Conservation (phyloP, 352 stramenopile species). For the Elongisporangium undulatum region DNA sequence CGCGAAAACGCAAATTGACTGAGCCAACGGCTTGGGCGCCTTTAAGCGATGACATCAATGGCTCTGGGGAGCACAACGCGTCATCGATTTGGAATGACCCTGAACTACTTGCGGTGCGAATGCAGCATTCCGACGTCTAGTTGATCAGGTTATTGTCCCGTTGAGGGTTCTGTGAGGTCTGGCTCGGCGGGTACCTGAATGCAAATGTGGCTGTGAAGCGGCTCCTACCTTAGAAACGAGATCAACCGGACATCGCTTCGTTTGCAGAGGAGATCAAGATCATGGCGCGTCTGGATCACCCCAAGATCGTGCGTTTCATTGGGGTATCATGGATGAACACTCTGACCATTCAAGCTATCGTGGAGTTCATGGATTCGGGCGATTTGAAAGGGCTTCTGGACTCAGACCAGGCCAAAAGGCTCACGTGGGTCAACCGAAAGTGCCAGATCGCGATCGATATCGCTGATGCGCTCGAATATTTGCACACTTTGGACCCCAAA, state of each 20-base stretch:
- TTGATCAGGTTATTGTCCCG: slow-evolving; percentile 54
- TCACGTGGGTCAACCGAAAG: slow-evolving; percentile 63
- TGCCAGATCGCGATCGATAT: slow-evolving; percentile 69
- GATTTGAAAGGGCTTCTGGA: slow-evolving; percentile 50
- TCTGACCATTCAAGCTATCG: slow-evolving; percentile 54
- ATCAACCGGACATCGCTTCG: slow-evolving; percentile 41
- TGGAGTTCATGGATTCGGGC: slow-evolving; percentile 68
- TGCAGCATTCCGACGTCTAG: slow-evolving; percentile 50
- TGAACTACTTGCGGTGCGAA: slow-evolving; percentile 50
- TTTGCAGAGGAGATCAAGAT: slow-evolving; percentile 59
- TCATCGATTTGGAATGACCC: slow-evolving; percentile 18
- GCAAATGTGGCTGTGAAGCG: slow-evolving; percentile 68
- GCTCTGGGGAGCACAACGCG: not conserved
- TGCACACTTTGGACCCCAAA: slow-evolving; percentile 66
- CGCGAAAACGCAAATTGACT: no score
- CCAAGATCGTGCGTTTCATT: slow-evolving; percentile 64
- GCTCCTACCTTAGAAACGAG: slow-evolving; percentile 49
- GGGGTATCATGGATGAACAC: slow-evolving; percentile 66
- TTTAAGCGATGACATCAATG: not conserved
- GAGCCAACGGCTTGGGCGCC: no score
- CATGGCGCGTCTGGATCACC: slow-evolving; percentile 54
- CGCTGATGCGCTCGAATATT: slow-evolving; percentile 58
- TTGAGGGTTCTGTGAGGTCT: slow-evolving; percentile 67
- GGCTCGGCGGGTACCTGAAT: slow-evolving; percentile 57
- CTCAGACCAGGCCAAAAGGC: slow-evolving; percentile 22